Evolutionary conservation across 2,329 filamentous ascomycete species (phyloP).

Genomic region (Monosporascus sp.): DNA sequence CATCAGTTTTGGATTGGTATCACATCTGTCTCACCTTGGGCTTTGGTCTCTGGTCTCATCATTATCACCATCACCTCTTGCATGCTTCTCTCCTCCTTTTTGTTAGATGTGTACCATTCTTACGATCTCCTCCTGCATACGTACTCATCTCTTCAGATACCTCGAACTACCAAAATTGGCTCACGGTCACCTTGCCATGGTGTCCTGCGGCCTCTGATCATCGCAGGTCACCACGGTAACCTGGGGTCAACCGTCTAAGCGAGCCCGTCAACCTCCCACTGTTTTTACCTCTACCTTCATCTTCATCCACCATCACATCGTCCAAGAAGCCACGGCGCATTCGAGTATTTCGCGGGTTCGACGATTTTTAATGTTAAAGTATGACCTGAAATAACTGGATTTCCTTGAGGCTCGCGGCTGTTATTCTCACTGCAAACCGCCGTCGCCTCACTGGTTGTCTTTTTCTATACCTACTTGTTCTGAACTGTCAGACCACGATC

Average conservation of each 20-base stretch:
- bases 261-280: too few species aligned
- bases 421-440: too few species aligned
- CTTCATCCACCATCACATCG: background rate
- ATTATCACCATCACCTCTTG: background rate
- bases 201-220: background rate
- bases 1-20: conserved; percentile 15
- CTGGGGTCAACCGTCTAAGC: background rate
- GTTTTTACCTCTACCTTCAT: background rate
- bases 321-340: too few species aligned
- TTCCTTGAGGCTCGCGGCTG: too few species aligned
- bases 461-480: too few species aligned
- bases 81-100: background rate
- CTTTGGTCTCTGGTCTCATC: conserved; percentile 7
- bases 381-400: too few species aligned
- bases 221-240: background rate
- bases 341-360: too few species aligned
- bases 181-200: too few species aligned
- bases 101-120: background rate
- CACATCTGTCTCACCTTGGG: conserved; percentile 22
- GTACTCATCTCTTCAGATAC: background rate
- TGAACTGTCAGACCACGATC: background rate
- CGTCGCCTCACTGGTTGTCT: too few species aligned
- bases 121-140: background rate
- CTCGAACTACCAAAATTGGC: background rate
- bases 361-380: too few species aligned